Conservation (phyloP, 2,329 filamentous ascomycete genomes). For the Basipetospora chlamydospora region DNA sequence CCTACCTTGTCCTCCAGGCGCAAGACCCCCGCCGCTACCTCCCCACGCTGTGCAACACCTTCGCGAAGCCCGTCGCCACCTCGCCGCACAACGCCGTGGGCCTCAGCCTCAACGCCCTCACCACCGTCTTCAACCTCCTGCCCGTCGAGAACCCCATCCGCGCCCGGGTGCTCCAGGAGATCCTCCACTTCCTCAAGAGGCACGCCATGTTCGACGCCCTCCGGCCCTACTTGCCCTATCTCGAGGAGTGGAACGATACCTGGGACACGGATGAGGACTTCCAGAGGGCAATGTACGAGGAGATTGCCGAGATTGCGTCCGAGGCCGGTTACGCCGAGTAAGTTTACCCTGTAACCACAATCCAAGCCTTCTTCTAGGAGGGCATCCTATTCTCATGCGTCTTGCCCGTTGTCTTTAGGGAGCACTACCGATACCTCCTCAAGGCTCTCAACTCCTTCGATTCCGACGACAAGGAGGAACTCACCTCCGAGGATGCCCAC, state of each 20-base stretch:
- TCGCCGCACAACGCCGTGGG: conserved; percentile 75
- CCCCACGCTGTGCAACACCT: conserved; percentile 75
- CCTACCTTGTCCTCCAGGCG: conserved; percentile 82
- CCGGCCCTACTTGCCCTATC: conserved; percentile 66
- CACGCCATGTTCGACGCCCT: conserved; percentile 70
- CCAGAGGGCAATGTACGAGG: conserved; percentile 69
- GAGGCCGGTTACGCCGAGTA: conserved; percentile 66
- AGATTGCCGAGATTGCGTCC: conserved; percentile 66
- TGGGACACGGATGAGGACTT: conserved; percentile 79
- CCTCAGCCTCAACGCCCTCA: conserved; percentile 78
- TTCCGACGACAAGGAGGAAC: conserved; percentile 35
- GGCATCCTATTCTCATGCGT: conserved; percentile 5
- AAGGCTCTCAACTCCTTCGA: conserved; percentile 49
- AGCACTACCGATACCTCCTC: conserved; percentile 53
- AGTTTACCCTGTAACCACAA: conserved; percentile 16
- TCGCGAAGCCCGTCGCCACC: conserved; percentile 71
- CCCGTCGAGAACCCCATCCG: conserved; percentile 61
- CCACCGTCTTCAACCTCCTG: conserved; percentile 93
- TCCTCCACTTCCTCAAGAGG: conserved; percentile 67
- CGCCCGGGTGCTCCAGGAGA: conserved; percentile 81
- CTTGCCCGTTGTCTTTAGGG: conserved; percentile 18
- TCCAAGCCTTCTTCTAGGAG: not conserved
- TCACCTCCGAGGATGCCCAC: conserved; percentile 45
- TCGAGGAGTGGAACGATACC: conserved; percentile 66
- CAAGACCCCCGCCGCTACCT: conserved; percentile 76